Evolutionary conservation across 1,139 yeast genomes (phyloP), one percentile per base, ranked within the genome.

Genomic region (Suhomyces ambrosiae): DNA sequence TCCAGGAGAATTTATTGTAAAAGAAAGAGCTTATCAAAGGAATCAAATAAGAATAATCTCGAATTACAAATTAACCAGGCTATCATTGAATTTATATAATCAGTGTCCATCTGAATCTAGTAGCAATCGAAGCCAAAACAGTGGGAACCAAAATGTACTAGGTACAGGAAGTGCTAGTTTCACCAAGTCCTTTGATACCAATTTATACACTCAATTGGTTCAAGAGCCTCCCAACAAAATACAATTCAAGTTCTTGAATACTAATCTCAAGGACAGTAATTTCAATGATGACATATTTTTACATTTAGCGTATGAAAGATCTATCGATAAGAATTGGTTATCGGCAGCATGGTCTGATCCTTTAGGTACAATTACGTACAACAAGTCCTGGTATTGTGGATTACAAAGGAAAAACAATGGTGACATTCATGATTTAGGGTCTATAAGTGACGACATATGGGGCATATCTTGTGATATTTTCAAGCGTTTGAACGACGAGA

Each of bases 321-420:
- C 96, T 0, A 69, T 77, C 4, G 96, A 90, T 54, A 81, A 79
- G 45, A 79, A 77, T 41, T 90, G 97, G 96, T 71, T 88, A 33
- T 79, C 83, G 18, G 95, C 88, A 0, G 84, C 95, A 0, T 88
- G 97, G 95, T 74, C 95, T 0, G 96, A 90, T 54, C 92, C 92
- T 35, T 73, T 76, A 52, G 96, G 96, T 0, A 68, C 69, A 7
- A 71, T 79, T 6, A 77, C 82, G 7, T 71, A 71, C 40, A 75
- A 82, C 1, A 84, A 81, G 48, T 76, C 90, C 1, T 84, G 90
- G 90, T 72, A 70, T 47, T 70, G 80, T 52, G 33, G 53, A 27
- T 60, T 36, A 29, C 48, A 5, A 3, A 35, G 48, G n/a, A 22
- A 41, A 4, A 39, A 37, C 12, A 42, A 35, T 5, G 47, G 49